Evolutionary conservation across 192 early-diverging fungal genomes (phyloP), one percentile per base, ranked within the genome.

Genomic region (Bifiguratus adelaidae): DNA sequence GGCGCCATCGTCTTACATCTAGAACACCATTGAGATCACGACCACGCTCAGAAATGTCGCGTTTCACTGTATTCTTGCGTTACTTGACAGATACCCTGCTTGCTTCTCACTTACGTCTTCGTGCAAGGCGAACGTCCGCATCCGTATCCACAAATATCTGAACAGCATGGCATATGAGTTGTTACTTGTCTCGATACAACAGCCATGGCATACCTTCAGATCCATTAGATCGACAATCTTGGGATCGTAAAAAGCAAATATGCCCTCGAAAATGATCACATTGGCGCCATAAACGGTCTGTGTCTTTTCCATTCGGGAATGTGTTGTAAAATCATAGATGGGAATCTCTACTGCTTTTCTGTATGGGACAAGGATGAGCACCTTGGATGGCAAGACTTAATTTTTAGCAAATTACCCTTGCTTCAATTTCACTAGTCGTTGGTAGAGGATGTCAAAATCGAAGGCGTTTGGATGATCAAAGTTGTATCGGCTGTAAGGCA

Each of bases 201-300:
- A 70, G 25, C 35, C 61, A 22, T 8, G 18, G n/a, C 37, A 15
- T 51, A 68, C 82, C 71, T 77, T 85, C 28, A 87, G 54, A 59
- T 88, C 85, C 89, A 92, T 85, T 60, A 92, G 61, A 24, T 82
- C 73, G 11, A 85, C 67, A 19, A 97, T 78, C 26, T 60, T 69
- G 23, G 80, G 74, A 54, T 93, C 89, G 56, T 91, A 91, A 24
- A 97, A 64, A 6, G 91, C 95, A 78, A 97, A 95, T 49, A 97
- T 97, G 35, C 95, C 95, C 58, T 97, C 95, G 64, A 97, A 95
- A 34, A 95, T 90, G 33, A 97, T 74, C 4, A 97, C 85, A 45
- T 92, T 95, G 15, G 92, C 95, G 41, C 92, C 92, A 61, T 97
- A 95, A 7, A 94, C 61, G 2, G 78, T 65, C 48, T 74, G 80